phyloP scores from a whole-genome alignment of 2,329 filamentous ascomycete genomes.

The Fusarium sp. region DNA sequence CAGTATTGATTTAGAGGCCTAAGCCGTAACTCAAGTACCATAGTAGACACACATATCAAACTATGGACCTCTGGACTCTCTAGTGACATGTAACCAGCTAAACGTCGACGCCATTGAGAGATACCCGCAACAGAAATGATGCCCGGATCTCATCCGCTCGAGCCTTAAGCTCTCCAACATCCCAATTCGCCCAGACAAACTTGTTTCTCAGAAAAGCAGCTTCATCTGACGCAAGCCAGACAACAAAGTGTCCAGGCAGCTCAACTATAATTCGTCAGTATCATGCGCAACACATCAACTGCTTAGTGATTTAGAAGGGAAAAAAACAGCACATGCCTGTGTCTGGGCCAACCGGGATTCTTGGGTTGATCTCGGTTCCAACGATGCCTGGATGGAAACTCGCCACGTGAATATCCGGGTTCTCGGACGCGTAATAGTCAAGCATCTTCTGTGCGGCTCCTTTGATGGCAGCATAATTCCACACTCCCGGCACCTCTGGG shows the following conservation, averaged over 20 bases:
- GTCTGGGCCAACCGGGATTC: neutral
- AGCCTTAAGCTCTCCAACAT: neutral
- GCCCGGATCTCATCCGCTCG: neutral
- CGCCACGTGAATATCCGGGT: slow-evolving; percentile 52
- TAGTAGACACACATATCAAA: too few species aligned
- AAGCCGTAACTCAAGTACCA: too few species aligned
- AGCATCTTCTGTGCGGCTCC: slow-evolving; percentile 50
- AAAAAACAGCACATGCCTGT: neutral
- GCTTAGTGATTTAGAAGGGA: neutral
- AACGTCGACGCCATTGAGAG: neutral
- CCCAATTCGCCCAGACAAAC: slow-evolving; percentile 15
- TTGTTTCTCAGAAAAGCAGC: neutral
- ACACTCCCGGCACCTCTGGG: slow-evolving; percentile 19
- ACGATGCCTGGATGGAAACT: slow-evolving; percentile 56
- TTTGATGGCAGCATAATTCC: slow-evolving; percentile 51
- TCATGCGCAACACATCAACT: neutral
- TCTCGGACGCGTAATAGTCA: slow-evolving; percentile 49
- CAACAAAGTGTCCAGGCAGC: slow-evolving; percentile 16
- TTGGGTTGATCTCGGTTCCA: slow-evolving; percentile 48
- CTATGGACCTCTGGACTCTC: too few species aligned
- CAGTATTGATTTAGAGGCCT: too few species aligned
- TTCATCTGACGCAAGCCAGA: slow-evolving; percentile 6
- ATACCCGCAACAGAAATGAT: neutral
- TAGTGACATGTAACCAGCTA: neutral
- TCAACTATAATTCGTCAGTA: neutral